A percentile compares a stretch with the other conserved stretches of the same genome.
Conservation (phyloP, 78 protist species). For the Dictyostelium purpureum region DNA sequence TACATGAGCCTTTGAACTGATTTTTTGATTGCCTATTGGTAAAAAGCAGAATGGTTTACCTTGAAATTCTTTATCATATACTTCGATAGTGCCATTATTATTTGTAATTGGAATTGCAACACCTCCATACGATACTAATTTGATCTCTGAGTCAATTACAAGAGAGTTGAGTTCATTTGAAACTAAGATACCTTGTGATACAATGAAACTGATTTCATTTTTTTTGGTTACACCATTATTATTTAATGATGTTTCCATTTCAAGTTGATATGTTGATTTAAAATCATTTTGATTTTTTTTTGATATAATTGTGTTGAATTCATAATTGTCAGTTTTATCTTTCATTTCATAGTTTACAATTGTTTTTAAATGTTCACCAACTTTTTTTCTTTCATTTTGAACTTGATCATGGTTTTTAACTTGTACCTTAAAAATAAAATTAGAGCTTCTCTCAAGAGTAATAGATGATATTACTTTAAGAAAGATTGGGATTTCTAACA, state of each 20-base stretch:
- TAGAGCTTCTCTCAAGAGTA: background rate
- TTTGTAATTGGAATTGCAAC: background rate
- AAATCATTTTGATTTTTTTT: background rate
- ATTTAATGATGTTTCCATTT: background rate
- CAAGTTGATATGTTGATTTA: background rate
- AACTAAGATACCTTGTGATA: background rate
- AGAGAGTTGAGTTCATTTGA: background rate
- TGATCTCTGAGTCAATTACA: background rate
- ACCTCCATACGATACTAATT: slow-evolving; percentile 53
- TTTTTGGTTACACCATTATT: background rate
- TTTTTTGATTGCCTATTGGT: slow-evolving; percentile 27
- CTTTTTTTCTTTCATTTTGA: background rate
- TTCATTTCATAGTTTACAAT: background rate
- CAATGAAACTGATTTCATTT: background rate
- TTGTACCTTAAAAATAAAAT: background rate
- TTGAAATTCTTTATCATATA: background rate
- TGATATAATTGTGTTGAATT: background rate
- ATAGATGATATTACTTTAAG: background rate
- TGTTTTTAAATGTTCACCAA: background rate
- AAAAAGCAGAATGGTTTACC: slow-evolving; percentile 54
- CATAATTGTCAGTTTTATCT: background rate
- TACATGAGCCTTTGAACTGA: slow-evolving; percentile 5
- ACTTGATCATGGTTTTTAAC: background rate
- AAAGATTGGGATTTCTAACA: background rate
- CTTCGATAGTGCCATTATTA: no score